phyloP scores from a whole-genome alignment of 108 stramenopile species.

The Halocafeteria seosinensis region DNA sequence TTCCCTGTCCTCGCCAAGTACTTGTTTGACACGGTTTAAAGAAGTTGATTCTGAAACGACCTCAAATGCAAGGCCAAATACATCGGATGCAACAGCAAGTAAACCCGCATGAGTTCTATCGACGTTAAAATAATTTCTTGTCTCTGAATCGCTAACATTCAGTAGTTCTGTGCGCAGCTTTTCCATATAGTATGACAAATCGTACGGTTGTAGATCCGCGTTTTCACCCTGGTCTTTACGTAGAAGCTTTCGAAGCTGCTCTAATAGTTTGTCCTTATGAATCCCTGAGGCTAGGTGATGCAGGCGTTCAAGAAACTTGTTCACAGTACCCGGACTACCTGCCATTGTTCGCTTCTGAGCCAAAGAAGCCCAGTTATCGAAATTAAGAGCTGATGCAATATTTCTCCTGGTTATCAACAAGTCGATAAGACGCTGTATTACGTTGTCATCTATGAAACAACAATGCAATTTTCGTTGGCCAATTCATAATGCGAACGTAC shows the following conservation, averaged over 20 bases:
- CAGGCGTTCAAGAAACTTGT: neutral
- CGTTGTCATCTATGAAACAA: too few species aligned
- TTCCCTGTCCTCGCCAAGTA: neutral
- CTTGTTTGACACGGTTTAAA: neutral
- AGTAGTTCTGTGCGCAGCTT: neutral
- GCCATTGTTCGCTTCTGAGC: neutral
- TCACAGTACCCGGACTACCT: neutral
- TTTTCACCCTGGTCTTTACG: neutral
- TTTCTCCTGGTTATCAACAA: too few species aligned
- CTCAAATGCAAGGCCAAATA: neutral
- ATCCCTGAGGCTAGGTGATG: neutral
- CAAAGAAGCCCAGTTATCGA: neutral
- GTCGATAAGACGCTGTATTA: too few species aligned
- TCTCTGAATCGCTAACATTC: neutral
- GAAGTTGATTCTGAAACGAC: too few species aligned
- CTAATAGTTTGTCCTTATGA: neutral
- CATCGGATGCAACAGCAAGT: neutral
- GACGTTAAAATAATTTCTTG: neutral
- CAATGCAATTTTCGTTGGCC: too few species aligned
- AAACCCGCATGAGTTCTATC: neutral
- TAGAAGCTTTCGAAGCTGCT: neutral
- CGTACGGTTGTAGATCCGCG: neutral
- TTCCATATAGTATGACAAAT: neutral
- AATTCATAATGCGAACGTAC: too few species aligned
- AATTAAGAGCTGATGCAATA: neutral